Percentiles rank a stretch among this genome's conserved stretches.
These are phyloP conservation scores for Populus alba DNA, from an alignment of 345 rosid species.

Conservation along the genomic window DNA sequence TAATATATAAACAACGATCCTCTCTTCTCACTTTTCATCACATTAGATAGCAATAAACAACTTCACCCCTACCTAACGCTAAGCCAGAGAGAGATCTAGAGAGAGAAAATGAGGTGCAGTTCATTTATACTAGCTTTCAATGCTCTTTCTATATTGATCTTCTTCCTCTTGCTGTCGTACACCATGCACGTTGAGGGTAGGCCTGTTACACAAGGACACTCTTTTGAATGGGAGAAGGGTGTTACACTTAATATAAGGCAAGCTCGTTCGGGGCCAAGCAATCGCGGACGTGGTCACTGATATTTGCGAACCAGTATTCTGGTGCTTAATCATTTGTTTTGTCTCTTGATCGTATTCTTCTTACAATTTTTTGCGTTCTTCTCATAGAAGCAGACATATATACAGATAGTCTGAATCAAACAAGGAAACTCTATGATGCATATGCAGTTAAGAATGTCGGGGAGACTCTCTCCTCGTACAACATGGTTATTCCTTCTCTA, in stretches of 20 bases:
- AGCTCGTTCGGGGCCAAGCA: constrained; percentile 53
- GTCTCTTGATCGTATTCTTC: no score
- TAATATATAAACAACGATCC: neutral
- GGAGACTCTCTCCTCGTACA: no score
- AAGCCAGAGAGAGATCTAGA: no score
- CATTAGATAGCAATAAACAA: neutral
- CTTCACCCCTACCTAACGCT: neutral
- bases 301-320: no score
- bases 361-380: no score
- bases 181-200: constrained; percentile 27
- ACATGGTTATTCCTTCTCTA: no score
- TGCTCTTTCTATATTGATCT: constrained; percentile 18
- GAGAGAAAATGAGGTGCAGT: constrained; percentile 2
- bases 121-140: constrained; percentile 16
- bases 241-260: constrained; percentile 1
- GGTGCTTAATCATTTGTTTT: no score
- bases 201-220: constrained; percentile 12
- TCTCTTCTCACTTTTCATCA: neutral
- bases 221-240: neutral
- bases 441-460: no score
- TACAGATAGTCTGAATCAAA: no score
- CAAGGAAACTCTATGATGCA: no score
- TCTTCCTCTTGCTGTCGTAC: constrained; percentile 23
- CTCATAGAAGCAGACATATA: no score
- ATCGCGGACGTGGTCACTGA: constrained; percentile 43